Evolutionary conservation across 306 rosid genomes (phyloP).

Genomic region (Myrica gale): DNA sequence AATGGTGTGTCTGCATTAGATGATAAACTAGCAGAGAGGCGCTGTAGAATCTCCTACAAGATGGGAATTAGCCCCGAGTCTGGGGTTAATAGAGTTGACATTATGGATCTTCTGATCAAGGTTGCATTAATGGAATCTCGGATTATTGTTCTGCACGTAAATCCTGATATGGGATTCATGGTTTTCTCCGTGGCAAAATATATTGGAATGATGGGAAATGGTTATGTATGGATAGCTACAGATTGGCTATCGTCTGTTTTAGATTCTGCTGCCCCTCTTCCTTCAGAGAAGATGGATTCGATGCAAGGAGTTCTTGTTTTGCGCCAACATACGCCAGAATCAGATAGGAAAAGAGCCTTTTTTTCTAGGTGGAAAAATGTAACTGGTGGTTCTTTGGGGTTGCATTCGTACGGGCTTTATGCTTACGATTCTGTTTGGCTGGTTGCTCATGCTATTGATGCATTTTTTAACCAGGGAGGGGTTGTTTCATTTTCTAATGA

Average conservation of each 20-base stretch:
- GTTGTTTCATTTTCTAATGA: constrained; percentile 62
- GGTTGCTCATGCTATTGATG: constrained; percentile 74
- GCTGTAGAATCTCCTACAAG: constrained; percentile 75
- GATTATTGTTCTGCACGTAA: constrained; percentile 75
- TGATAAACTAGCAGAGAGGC: constrained; percentile 60
- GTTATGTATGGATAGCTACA: constrained; percentile 90
- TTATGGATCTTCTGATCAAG: constrained; percentile 65
- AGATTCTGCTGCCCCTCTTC: constrained; percentile 55
- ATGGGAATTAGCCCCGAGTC: constrained; percentile 53
- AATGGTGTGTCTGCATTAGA: constrained; percentile 72
- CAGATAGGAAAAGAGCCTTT: constrained; percentile 63
- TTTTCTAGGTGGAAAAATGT: constrained; percentile 72
- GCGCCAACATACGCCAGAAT: constrained; percentile 81
- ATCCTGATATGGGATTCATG: constrained; percentile 62
- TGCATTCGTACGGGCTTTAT: constrained; percentile 77
- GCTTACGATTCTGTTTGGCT: constrained; percentile 92
- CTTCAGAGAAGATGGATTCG: constrained; percentile 43
- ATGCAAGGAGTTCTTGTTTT: constrained; percentile 77
- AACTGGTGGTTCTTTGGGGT: constrained; percentile 65
- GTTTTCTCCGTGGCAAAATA: constrained; percentile 64
- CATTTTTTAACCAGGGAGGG: constrained; percentile 69
- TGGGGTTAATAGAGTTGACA: constrained; percentile 34
- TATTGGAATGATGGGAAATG: constrained; percentile 83
- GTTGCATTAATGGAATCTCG: constrained; percentile 81
- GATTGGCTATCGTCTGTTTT: constrained; percentile 84